Evolutionary conservation across 2,329 filamentous ascomycete genomes (phyloP), one percentile per base, ranked within the genome.

Genomic region (Pseudogymnoascus sp.): DNA sequence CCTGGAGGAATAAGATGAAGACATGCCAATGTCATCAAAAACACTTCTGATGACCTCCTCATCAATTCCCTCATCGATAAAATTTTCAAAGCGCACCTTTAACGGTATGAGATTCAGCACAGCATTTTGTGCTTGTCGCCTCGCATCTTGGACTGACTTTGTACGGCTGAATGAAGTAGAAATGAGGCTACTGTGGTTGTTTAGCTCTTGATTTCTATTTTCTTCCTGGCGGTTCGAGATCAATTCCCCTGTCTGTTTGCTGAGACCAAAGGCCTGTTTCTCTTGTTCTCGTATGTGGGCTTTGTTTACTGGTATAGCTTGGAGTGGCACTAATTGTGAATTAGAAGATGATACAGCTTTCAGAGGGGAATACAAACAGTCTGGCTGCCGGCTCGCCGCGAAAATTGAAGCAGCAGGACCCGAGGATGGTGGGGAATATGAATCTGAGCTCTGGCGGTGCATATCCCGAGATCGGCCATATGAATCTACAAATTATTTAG

Each of bases 51-150:
- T 73, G 9, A 90, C 69, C 1, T 72, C 71, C 34, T 81, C 77
- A 65, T 91, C 81, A 39, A 92, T 79, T 0, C 89, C 88, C 70
- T 92, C 88, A 9, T 83, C 78, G 10, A 92, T 75, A 60, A 92
- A 85, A 62, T 89, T 81, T 59, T 86, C 79, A 68, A 86, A 95
- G 18, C 83, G 82, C 61, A 95, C 83, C 56, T 89, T 87, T 61
- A 89, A 71, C 1, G 79, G 77, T 74, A 77, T 79, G 2, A 92
- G 74, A 35, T 82, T 79, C 28, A 89, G 71, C 37, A 92, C 83
- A 3, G 88, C 85, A 21, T 82, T 81, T 67, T 84, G 81, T 0
- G 88, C 88, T 64, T 81, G 77, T 63, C 80, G 82, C 19, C 67
- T 67, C 23, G 64, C 65, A 37, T 70, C 68, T 12, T 39, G 57